Base-by-base conservation (phyloP, 2,329 filamentous ascomycete species). In the Pezicula neosporulosa region DNA sequence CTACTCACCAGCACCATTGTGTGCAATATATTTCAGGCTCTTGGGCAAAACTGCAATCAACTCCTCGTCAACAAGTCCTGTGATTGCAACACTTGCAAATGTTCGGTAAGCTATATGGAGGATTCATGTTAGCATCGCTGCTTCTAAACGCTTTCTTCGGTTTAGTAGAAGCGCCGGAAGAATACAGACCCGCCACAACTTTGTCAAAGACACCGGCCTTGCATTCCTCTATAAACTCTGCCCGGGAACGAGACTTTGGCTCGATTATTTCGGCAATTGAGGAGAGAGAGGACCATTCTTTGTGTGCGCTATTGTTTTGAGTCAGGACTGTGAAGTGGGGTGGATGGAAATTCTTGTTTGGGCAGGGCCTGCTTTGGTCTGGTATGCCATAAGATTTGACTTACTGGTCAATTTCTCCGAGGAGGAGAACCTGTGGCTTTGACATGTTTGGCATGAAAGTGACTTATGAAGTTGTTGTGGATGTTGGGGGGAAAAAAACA, bases 61-160 rank as follows among this genome's bases (percentile, higher is more conserved):
- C 67, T 90, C 87, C 42, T 76, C 76, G 65, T 95, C 87, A 55
- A 94, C 72, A 18, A 73, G 69, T 2, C 90, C 90, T 0, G 89
- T 93, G 51, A 85, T 74, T 12, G 63, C 64, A 39, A 80, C 72
- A 30, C 84, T 89, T 42, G 68, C 69, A 60, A 91, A 90, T 13
- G 87, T 93, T 49, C 89, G 82, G 70, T 87, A 94, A 27, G 80
- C 77, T 33, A 13, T 33, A 13, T 33, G 9, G 30, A 33, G 12
- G 30, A 3, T 33, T 10, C 9, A 13, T 33, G 30, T 33, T 7
- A 33, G 9, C 30, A 33, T 33, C 12, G 30, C 30, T 33, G 9
- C 30, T 33, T 33, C 30, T 10, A 9, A 2, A 33, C 10, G 4
- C 12, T 33, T 33, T 33, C 30, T 13, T 3, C 2, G 12, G 12